Evolutionary conservation across 2,329 filamentous ascomycete species (phyloP).

Genomic region (Aspergillus sp.): DNA sequence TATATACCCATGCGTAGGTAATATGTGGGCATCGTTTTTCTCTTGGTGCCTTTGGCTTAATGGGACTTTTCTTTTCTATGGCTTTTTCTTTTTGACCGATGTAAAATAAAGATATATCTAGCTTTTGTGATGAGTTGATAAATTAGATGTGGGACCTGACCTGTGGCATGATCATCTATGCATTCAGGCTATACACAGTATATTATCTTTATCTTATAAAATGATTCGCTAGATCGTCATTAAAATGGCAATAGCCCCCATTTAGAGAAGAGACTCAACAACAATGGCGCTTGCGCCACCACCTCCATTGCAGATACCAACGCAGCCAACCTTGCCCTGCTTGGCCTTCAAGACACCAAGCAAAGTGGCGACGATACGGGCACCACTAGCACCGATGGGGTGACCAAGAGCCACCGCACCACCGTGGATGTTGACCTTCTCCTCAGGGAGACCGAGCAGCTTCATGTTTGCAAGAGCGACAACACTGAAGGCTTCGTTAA

Average conservation of each 20-base stretch:
- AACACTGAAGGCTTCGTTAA: slow-evolving; percentile 98
- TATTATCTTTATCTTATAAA: neutral
- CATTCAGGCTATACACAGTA: neutral
- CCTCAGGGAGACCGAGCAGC: slow-evolving; percentile 66
- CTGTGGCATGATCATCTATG: no score
- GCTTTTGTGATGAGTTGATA: no score
- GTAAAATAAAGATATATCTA: no score
- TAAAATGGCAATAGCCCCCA: no score
- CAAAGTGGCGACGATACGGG: slow-evolving; percentile 84
- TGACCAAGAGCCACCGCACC: slow-evolving; percentile 94
- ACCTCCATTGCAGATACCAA: slow-evolving; percentile 95
- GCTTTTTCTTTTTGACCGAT: no score
- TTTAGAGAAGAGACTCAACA: slow-evolving; percentile 53
- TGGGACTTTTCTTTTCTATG: no score
- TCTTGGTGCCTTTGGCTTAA: no score
- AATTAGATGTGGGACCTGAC: no score
- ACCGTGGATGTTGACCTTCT: slow-evolving; percentile 91
- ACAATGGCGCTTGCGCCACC: slow-evolving; percentile 91
- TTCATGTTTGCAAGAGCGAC: slow-evolving; percentile 96
- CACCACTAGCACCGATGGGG: slow-evolving; percentile 86
- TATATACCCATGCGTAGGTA: neutral
- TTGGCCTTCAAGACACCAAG: slow-evolving; percentile 82
- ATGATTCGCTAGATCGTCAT: neutral
- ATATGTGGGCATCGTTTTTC: neutral
- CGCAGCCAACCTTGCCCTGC: slow-evolving; percentile 86